A percentile compares a stretch with the other conserved stretches of the same genome.
phyloP scores from a whole-genome alignment of 345 rosid species.

The Lumnitzera littorea region DNA sequence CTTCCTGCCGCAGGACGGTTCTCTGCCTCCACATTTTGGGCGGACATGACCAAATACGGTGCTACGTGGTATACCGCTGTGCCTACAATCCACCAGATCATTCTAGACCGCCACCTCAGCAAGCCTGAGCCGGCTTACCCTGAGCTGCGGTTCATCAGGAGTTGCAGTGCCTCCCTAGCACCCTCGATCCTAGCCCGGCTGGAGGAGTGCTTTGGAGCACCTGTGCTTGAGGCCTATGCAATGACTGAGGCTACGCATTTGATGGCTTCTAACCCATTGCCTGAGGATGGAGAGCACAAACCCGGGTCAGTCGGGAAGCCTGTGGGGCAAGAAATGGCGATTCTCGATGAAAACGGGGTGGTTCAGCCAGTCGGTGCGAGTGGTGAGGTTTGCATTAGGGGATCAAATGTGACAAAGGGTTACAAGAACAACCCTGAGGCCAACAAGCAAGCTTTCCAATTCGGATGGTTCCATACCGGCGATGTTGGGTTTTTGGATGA shows the following conservation, averaged over 20 bases:
- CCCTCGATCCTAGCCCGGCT: conserved; percentile 66
- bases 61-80: conserved; percentile 98
- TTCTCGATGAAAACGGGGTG: conserved; percentile 62
- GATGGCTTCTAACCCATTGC: conserved; percentile 79
- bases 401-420: conserved; percentile 83
- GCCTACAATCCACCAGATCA: conserved; percentile 88
- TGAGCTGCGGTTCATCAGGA: conserved; percentile 69
- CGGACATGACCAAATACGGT: conserved; percentile 50
- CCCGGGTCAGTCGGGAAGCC: conserved; percentile 85
- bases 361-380: conserved; percentile 28
- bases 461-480: conserved; percentile 96
- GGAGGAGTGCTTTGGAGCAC: conserved; percentile 72
- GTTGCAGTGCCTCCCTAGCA: conserved; percentile 87
- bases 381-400: conserved; percentile 88
- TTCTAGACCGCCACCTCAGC: conserved; percentile 58
- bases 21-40: conserved; percentile 81
- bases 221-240: conserved; percentile 86
- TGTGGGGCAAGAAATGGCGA: conserved; percentile 75
- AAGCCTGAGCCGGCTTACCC: conserved; percentile 59
- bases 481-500: conserved; percentile 71
- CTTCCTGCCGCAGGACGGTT: conserved; percentile 79
- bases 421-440: conserved; percentile 91
- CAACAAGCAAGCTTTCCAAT: conserved; percentile 64
- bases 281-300: conserved; percentile 68
- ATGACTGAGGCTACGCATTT: conserved; percentile 85